Evolutionary conservation across 2,329 filamentous ascomycete species (phyloP).

Genomic region (Stemphylium lycopersici): DNA sequence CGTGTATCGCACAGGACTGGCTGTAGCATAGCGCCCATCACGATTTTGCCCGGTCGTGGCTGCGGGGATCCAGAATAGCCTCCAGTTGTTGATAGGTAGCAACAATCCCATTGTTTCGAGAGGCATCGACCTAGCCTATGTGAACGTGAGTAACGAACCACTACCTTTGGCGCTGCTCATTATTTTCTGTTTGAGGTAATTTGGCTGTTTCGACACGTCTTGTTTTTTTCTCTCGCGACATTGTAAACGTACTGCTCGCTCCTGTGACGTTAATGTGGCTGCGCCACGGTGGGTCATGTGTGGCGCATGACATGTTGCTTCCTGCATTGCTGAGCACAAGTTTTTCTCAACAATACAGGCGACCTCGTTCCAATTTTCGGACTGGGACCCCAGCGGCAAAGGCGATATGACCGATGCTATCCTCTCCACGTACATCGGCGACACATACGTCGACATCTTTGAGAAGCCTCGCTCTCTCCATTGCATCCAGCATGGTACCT

Average conservation of each 20-base stretch:
- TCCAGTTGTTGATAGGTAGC: too few species aligned
- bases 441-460: conserved; percentile 40
- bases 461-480: conserved; percentile 44
- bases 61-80: too few species aligned
- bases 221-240: too few species aligned
- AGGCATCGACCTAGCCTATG: neutral
- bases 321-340: too few species aligned
- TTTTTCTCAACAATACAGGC: conserved; percentile 36
- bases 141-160: too few species aligned
- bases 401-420: conserved; percentile 45
- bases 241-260: too few species aligned
- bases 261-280: too few species aligned
- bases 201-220: too few species aligned
- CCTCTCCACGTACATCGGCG: conserved; percentile 38
- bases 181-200: too few species aligned
- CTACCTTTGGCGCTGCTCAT: too few species aligned
- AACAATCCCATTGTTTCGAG: neutral
- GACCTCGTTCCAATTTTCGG: conserved; percentile 35
- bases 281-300: too few species aligned
- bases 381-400: conserved; percentile 41
- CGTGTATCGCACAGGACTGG: conserved; percentile 21
- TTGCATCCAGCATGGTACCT: conserved; percentile 39
- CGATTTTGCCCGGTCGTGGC: neutral
- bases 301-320: too few species aligned
- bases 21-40: conserved; percentile 13